Evolutionary conservation across 1,284 basidiomycete genomes (phyloP).

Genomic region (Gastroboletus turbinatus): DNA sequence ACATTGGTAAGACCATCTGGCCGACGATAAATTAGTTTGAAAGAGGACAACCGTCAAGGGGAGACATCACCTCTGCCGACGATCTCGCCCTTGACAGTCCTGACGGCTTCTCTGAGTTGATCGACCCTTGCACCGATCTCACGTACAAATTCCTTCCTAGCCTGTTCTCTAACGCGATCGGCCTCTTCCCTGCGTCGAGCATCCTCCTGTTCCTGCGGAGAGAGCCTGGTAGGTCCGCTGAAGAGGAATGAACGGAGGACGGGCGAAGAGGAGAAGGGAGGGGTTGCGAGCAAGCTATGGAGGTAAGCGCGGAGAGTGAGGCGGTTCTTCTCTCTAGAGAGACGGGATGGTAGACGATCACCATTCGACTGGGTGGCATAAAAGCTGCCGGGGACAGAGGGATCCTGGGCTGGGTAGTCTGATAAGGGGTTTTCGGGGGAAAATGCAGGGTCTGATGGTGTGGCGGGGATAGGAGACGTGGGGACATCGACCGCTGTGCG

Average conservation of each 20-base stretch:
- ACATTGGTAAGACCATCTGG: conserved; percentile 84
- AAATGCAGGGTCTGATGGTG: neutral
- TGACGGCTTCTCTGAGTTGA: conserved; percentile 81
- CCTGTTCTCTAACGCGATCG: conserved; percentile 88
- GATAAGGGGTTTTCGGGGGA: neutral
- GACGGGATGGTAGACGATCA: conserved; percentile 40
- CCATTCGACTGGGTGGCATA: neutral
- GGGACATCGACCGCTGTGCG: conserved; percentile 63
- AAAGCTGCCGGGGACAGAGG: conserved; percentile 5
- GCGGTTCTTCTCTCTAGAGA: conserved; percentile 92
- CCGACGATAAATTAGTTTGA: conserved; percentile 6
- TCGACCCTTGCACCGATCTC: conserved; percentile 90
- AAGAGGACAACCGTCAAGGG: neutral
- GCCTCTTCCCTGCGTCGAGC: conserved; percentile 81
- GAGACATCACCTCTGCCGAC: conserved; percentile 67
- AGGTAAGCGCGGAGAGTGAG: conserved; percentile 93
- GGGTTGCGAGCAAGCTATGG: conserved; percentile 74
- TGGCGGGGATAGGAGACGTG: conserved; percentile 17
- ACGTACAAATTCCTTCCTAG: conserved; percentile 79
- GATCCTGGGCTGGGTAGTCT: conserved; percentile 4
- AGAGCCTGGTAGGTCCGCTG: conserved; percentile 73
- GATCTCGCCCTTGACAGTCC: conserved; percentile 89
- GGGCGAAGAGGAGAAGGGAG: conserved; percentile 78
- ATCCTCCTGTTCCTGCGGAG: conserved; percentile 78
- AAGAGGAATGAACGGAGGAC: conserved; percentile 87